These are phyloP conservation scores for Colletotrichum endophyticum DNA, from an alignment of 2,329 filamentous ascomycete genomes.

Conservation along the genomic window DNA sequence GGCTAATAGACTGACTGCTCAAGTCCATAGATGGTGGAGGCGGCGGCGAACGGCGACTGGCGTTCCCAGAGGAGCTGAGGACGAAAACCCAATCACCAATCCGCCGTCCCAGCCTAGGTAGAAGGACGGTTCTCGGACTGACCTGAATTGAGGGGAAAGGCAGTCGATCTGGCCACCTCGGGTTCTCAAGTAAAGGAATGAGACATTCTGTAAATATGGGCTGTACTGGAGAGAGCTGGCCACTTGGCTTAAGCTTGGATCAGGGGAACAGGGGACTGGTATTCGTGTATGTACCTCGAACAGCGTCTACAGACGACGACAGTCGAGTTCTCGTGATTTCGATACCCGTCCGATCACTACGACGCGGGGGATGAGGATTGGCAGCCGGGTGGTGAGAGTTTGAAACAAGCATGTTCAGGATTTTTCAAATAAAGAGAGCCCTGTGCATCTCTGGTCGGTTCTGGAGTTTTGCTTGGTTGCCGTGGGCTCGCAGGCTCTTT, in stretches of 20 bases:
- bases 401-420: conserved; percentile 16
- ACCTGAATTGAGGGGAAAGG: not conserved
- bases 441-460: not conserved
- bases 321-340: not conserved
- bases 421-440: conserved; percentile 16
- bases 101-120: not conserved
- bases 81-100: not conserved
- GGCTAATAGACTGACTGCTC: not conserved
- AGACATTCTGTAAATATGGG: conserved; percentile 13
- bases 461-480: not conserved
- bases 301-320: not conserved
- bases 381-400: not conserved
- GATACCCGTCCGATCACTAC: not conserved
- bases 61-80: not conserved
- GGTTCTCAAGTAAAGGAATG: conserved; percentile 6
- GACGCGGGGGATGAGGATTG: not conserved
- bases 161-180: not conserved
- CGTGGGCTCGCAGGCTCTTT: not conserved
- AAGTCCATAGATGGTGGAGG: conserved; percentile 11
- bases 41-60: conserved; percentile 6
- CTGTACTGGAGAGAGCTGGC: not conserved
- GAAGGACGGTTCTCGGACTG: not conserved
- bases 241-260: not conserved
- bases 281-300: not conserved
- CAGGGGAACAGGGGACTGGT: not conserved